Evolutionary conservation across 352 stramenopile genomes (phyloP).

Genomic region (Phytopythium helicoides): DNA sequence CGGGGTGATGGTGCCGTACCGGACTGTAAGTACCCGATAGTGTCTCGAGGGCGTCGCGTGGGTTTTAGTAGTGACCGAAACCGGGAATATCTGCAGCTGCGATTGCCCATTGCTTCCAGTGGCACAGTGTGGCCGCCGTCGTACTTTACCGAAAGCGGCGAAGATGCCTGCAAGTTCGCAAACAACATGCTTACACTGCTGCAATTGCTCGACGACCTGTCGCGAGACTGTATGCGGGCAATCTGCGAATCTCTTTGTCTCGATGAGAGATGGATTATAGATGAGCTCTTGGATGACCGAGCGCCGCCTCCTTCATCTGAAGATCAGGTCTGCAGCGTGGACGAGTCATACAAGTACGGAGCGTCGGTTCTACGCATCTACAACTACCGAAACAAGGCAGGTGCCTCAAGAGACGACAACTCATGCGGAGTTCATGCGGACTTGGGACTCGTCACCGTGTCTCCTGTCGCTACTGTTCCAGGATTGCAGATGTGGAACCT

Average conservation of each 20-base stretch:
- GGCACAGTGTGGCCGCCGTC: constrained; percentile 72
- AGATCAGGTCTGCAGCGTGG: constrained; percentile 15
- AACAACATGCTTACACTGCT: constrained; percentile 55
- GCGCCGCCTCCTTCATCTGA: constrained; percentile 23
- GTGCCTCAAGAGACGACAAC: constrained; percentile 21
- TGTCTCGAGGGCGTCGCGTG: constrained; percentile 69
- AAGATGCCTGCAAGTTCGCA: constrained; percentile 40
- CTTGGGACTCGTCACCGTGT: constrained; percentile 77
- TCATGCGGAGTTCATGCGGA: constrained; percentile 81
- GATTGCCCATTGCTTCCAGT: constrained; percentile 54
- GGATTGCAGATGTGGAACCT: constrained; percentile 87
- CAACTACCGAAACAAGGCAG: constrained; percentile 80
- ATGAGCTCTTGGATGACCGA: constrained; percentile 65
- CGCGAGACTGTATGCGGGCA: constrained; percentile 72
- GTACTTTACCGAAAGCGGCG: constrained; percentile 53
- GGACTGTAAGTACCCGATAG: constrained; percentile 28
- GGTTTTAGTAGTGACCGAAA: constrained; percentile 72
- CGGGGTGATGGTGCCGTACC: constrained; percentile 4
- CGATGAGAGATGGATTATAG: constrained; percentile 56
- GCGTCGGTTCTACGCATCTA: constrained; percentile 81
- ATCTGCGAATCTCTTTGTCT: constrained; percentile 72
- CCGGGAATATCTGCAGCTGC: constrained; percentile 78
- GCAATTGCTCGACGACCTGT: constrained; percentile 60
- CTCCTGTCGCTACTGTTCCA: constrained; percentile 64
- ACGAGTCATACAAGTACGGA: constrained; percentile 73